Conservation (phyloP, 108 stramenopile genomes). For the Skeletonema costatum region DNA sequence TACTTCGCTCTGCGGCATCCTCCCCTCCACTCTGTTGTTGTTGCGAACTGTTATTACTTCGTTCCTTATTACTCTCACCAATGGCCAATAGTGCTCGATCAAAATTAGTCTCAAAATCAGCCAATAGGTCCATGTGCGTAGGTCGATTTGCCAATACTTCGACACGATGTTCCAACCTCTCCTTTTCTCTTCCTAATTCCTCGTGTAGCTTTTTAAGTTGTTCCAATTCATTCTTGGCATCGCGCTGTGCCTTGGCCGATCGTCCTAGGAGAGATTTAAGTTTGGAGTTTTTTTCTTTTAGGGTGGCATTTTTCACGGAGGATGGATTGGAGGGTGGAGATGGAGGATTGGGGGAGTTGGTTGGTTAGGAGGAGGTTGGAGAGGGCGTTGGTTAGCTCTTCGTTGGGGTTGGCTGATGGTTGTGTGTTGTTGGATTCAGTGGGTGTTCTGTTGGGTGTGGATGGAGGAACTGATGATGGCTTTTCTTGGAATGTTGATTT, state of each 20-base stretch:
- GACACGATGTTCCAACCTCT: slow-evolving; percentile 66
- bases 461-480: no score
- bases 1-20: slow-evolving; percentile 29
- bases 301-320: slow-evolving; percentile 71
- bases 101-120: slow-evolving; percentile 91
- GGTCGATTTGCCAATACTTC: slow-evolving; percentile 80
- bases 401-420: neutral
- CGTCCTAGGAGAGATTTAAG: slow-evolving; percentile 85
- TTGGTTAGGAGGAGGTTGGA: slow-evolving; percentile 30
- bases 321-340: slow-evolving; percentile 53
- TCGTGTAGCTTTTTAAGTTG: slow-evolving; percentile 56
- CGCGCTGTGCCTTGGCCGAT: slow-evolving; percentile 87
- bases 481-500: no score
- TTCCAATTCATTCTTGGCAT: slow-evolving; percentile 79
- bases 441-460: no score
- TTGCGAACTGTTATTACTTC: neutral
- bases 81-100: slow-evolving; percentile 76
- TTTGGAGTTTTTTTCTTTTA: slow-evolving; percentile 81
- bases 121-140: slow-evolving; percentile 84
- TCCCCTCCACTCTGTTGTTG: slow-evolving; percentile 68
- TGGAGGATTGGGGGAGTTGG: slow-evolving; percentile 36
- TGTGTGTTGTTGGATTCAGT: no score
- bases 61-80: slow-evolving; percentile 4
- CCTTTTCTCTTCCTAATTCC: slow-evolving; percentile 55
- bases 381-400: slow-evolving; percentile 31